Conservation (phyloP, 129 eudicot genomes). For the Smallanthus sonchifolius region DNA sequence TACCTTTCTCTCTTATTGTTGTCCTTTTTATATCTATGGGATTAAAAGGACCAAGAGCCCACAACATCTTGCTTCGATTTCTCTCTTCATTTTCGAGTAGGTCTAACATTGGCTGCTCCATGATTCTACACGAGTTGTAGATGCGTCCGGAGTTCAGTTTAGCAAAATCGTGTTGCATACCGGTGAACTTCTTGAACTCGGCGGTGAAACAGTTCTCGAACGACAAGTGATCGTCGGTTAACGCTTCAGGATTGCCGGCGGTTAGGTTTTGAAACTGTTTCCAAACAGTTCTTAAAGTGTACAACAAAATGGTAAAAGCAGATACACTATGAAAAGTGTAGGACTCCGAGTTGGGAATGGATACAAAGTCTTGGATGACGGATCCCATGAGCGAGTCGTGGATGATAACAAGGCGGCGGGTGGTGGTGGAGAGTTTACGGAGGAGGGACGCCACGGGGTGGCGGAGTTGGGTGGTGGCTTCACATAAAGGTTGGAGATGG, state of each 20-base stretch:
- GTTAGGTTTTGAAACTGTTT: too few species aligned
- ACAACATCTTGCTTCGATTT: constrained; percentile 18
- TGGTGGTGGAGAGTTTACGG: constrained; percentile 23
- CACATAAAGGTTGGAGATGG: constrained; percentile 35
- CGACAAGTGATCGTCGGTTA: constrained; percentile 15
- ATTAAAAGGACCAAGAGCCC: constrained; percentile 66
- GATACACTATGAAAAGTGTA: too few species aligned
- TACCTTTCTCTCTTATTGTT: too few species aligned
- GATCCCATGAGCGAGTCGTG: constrained; percentile 54
- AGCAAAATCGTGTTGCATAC: constrained; percentile 17
- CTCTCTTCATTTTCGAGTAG: constrained; percentile 21
- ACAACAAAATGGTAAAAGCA: too few species aligned
- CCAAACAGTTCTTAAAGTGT: too few species aligned
- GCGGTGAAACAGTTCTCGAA: constrained; percentile 29
- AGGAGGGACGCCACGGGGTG: constrained; percentile 31
- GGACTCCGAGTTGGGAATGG: too few species aligned
- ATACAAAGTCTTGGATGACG: too few species aligned
- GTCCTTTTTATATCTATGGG: constrained; percentile 21
- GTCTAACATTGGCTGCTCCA: constrained; percentile 41
- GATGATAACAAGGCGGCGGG: constrained; percentile 42
- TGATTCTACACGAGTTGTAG: constrained; percentile 39
- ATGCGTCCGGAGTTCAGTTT: constrained; percentile 36
- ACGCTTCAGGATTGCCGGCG: background rate
- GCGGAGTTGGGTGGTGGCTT: constrained; percentile 43
- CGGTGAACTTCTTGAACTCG: constrained; percentile 22